phyloP scores from a whole-genome alignment of 1,284 basidiomycete genomes.

The Stygiomarasmius scandens region DNA sequence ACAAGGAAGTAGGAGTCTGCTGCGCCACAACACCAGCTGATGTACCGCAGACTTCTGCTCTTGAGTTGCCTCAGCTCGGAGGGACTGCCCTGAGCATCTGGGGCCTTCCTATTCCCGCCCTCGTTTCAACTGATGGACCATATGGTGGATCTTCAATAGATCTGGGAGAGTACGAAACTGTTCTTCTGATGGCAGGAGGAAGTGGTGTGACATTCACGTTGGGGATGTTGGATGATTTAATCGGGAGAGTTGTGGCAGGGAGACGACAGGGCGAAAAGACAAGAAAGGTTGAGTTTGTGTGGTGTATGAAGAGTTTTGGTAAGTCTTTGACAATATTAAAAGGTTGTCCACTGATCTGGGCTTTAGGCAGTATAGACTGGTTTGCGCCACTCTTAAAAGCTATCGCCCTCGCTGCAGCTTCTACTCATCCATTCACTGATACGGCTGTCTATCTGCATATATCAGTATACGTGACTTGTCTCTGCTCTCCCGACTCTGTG shows the following conservation, averaged over 20 bases:
- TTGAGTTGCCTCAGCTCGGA: too few species aligned
- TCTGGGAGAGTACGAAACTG: slow-evolving; percentile 56
- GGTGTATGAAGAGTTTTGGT: slow-evolving; percentile 68
- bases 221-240: slow-evolving; percentile 66
- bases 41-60: too few species aligned
- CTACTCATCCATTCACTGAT: slow-evolving; percentile 37
- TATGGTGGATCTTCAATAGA: slow-evolving; percentile 68
- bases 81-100: too few species aligned
- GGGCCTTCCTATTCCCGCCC: slow-evolving; percentile 29
- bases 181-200: slow-evolving; percentile 68
- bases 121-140: slow-evolving; percentile 64
- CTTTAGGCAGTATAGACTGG: slow-evolving; percentile 61
- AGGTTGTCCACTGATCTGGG: too few species aligned
- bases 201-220: slow-evolving; percentile 68
- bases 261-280: slow-evolving; percentile 48
- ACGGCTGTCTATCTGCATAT: slow-evolving; percentile 69
- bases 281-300: slow-evolving; percentile 60
- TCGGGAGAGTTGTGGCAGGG: slow-evolving; percentile 51
- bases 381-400: slow-evolving; percentile 57
- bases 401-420: slow-evolving; percentile 53
- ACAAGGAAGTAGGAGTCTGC: too few species aligned
- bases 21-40: too few species aligned
- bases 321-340: background rate
- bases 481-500: slow-evolving; percentile 66
- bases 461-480: slow-evolving; percentile 70